A percentile compares a stretch with the other conserved stretches of the same genome.
Evolutionary conservation across 169 alveolate genomes (phyloP).

Genomic region (Plasmodium yoelii): DNA sequence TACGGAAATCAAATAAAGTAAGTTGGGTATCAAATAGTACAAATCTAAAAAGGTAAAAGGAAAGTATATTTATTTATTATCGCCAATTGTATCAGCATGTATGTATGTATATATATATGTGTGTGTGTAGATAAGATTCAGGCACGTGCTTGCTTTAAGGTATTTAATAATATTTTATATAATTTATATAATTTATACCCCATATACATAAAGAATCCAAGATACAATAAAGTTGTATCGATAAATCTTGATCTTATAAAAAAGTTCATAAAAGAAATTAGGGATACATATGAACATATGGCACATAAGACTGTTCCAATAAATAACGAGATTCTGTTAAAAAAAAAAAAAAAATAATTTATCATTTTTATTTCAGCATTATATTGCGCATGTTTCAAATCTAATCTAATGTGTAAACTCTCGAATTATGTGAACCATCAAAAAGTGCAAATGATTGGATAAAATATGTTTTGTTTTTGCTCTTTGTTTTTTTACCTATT

Average conservation of each 20-base stretch:
- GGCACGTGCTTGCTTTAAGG: neutral
- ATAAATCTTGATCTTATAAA: slow-evolving; percentile 63
- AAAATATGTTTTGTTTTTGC: neutral
- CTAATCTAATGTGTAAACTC: too few relatives aligned
- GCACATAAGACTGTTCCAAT: slow-evolving; percentile 57
- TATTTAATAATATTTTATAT: neutral
- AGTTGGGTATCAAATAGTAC: slow-evolving; percentile 73
- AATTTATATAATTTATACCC: slow-evolving; percentile 30
- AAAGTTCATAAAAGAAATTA: slow-evolving; percentile 70
- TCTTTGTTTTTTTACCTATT: slow-evolving; percentile 21
- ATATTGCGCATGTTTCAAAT: neutral
- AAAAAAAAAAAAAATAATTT: slow-evolving; percentile 22
- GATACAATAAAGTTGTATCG: slow-evolving; percentile 55
- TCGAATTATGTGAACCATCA: too few relatives aligned
- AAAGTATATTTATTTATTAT: too few relatives aligned
- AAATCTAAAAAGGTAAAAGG: slow-evolving; percentile 24
- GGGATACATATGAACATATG: slow-evolving; percentile 55
- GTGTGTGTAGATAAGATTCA: neutral
- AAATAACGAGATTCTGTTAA: slow-evolving; percentile 56
- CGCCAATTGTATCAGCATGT: neutral
- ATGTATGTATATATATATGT: neutral
- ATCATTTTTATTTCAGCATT: neutral
- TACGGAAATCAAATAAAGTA: slow-evolving; percentile 64
- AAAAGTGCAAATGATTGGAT: too few relatives aligned
- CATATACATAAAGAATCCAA: slow-evolving; percentile 76